Conservation (phyloP, 257 asterid species). For the Lithospermum erythrorhizon region DNA sequence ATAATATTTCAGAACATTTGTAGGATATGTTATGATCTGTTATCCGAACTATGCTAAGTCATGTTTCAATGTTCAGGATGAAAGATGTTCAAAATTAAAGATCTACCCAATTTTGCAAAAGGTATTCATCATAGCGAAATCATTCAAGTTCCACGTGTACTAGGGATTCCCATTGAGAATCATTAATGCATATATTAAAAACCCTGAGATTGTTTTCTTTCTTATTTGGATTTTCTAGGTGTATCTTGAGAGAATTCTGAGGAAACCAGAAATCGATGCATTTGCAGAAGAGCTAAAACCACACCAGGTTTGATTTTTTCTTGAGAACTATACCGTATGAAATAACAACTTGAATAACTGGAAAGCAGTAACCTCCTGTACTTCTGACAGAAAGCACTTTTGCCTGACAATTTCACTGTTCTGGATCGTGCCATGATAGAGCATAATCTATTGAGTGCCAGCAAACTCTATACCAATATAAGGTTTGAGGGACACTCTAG, state of each 20-base stretch:
- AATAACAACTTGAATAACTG: background rate
- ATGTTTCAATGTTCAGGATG: conserved; percentile 49
- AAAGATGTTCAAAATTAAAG: conserved; percentile 91
- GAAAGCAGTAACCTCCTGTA: background rate
- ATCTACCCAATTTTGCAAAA: conserved; percentile 93
- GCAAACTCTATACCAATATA: conserved; percentile 92
- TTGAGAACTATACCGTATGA: background rate
- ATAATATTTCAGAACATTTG: too few species aligned
- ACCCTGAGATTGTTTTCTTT: background rate
- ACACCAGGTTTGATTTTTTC: conserved; percentile 58
- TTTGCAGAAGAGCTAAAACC: conserved; percentile 95
- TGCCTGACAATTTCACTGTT: conserved; percentile 92
- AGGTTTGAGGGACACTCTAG: conserved; percentile 34
- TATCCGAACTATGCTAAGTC: conserved; percentile 3
- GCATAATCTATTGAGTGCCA: conserved; percentile 94
- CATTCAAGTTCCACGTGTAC: background rate
- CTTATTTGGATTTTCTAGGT: conserved; percentile 44
- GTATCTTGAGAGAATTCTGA: conserved; percentile 89
- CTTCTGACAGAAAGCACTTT: conserved; percentile 63
- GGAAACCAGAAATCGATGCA: conserved; percentile 95
- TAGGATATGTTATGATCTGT: background rate
- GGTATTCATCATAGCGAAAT: conserved; percentile 30
- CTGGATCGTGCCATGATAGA: conserved; percentile 98
- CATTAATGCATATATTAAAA: background rate
- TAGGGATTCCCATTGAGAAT: background rate